Percentiles rank a stretch among this genome's conserved stretches.
Conservation (phyloP, 1,284 basidiomycete species). For the Apiotrichum domesticum region DNA sequence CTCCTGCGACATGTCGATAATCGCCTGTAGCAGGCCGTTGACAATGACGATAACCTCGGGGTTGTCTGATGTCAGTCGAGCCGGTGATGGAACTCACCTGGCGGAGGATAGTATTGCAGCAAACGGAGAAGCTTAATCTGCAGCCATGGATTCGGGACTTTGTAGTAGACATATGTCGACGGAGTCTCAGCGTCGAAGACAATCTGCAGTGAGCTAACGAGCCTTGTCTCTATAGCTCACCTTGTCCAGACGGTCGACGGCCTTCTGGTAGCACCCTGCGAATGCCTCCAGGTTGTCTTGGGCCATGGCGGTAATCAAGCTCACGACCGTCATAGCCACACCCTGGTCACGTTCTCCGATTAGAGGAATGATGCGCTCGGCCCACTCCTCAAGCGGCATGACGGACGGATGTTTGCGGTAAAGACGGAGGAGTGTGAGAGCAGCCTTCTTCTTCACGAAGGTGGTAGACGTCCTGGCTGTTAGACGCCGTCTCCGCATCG, state of each 20-base stretch:
- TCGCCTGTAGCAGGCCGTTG: conserved; percentile 77
- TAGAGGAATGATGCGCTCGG: conserved; percentile 82
- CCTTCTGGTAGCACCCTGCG: conserved; percentile 86
- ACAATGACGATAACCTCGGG: conserved; percentile 68
- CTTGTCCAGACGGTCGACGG: conserved; percentile 79
- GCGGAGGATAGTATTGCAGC: conserved; percentile 90
- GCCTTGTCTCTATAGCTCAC: conserved; percentile 49
- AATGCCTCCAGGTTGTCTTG: conserved; percentile 89
- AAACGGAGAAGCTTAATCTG: conserved; percentile 92
- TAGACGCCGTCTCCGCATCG: conserved; percentile 34
- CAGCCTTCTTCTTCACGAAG: conserved; percentile 98
- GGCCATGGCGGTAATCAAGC: conserved; percentile 87
- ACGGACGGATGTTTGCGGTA: conserved; percentile 96
- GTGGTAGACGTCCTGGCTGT: conserved; percentile 64
- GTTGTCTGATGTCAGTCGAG: conserved; percentile 60
- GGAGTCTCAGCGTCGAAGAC: conserved; percentile 85
- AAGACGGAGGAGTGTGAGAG: conserved; percentile 81
- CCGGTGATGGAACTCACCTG: conserved; percentile 55
- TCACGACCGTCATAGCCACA: conserved; percentile 89
- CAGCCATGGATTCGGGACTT: conserved; percentile 84
- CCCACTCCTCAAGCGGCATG: conserved; percentile 91
- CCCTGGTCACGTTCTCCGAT: conserved; percentile 93
- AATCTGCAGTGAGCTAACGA: conserved; percentile 53
- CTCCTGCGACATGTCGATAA: conserved; percentile 91
- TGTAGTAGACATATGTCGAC: conserved; percentile 87